Evolutionary conservation across 805 yeast species (phyloP).

Genomic region (Wickerhamomyces queroliae): DNA sequence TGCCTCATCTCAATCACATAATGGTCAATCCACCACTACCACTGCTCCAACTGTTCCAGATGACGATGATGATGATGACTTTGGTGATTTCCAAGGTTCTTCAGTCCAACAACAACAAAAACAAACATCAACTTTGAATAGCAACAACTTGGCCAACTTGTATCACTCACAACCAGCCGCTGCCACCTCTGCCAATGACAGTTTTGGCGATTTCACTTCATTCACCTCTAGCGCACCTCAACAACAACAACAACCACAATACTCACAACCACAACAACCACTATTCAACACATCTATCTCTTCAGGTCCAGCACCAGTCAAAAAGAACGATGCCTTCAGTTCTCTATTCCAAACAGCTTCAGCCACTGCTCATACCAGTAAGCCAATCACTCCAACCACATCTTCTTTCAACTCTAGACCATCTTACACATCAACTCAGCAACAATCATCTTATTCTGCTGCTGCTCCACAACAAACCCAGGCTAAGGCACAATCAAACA

Average conservation of each 20-base stretch:
- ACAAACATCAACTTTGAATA: conserved; percentile 5
- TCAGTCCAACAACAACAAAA: conserved; percentile 23
- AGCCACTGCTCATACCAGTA: conserved; percentile 23
- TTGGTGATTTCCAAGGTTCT: conserved; percentile 75
- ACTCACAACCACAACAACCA: conserved; percentile 9
- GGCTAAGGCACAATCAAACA: neutral
- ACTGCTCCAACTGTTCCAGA: conserved; percentile 17
- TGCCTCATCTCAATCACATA: neutral
- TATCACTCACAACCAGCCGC: conserved; percentile 21
- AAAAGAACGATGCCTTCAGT: conserved; percentile 64
- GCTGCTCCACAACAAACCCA: neutral
- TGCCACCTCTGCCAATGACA: conserved; percentile 15
- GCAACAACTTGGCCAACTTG: conserved; percentile 27
- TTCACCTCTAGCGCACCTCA: conserved; percentile 10
- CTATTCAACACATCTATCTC: conserved; percentile 18
- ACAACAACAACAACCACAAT: conserved; percentile 7
- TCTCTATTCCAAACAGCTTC: conserved; percentile 65
- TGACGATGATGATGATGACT: conserved; percentile 65
- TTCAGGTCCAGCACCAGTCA: conserved; percentile 34
- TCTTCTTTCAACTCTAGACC: neutral
- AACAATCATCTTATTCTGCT: neutral
- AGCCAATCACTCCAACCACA: neutral
- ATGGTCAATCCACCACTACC: conserved; percentile 13
- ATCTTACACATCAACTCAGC: neutral
- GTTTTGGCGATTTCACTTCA: conserved; percentile 21